Evolutionary conservation across 2,329 filamentous ascomycete species (phyloP).

Genomic region (Penicillium verrucosum): DNA sequence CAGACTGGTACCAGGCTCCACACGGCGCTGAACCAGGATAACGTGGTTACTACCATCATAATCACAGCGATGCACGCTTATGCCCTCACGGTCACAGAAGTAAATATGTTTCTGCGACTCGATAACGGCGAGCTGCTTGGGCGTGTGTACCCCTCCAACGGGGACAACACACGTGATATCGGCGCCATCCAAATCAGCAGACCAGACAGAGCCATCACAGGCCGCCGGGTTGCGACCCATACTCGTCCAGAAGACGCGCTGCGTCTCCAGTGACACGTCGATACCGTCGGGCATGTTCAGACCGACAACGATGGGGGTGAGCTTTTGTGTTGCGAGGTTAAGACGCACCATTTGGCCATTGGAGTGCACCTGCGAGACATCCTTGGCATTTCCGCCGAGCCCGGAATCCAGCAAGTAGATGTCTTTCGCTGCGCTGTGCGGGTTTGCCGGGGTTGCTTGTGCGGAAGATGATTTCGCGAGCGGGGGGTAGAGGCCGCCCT

Average conservation of each 20-base stretch:
- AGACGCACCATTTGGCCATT: constrained; percentile 19
- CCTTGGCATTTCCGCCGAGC: constrained; percentile 18
- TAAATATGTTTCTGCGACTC: constrained; percentile 33
- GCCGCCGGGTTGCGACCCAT: constrained; percentile 45
- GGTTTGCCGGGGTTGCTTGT: constrained; percentile 7
- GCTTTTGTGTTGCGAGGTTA: constrained; percentile 15
- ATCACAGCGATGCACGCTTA: constrained; percentile 36
- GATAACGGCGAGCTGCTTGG: constrained; percentile 43
- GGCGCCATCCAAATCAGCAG: constrained; percentile 50
- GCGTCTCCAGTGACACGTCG: constrained; percentile 31
- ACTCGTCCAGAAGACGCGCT: constrained; percentile 50
- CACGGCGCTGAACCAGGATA: constrained; percentile 38
- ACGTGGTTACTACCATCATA: constrained; percentile 36
- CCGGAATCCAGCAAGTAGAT: constrained; percentile 27
- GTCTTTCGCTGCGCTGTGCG: constrained; percentile 7
- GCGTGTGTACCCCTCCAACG: constrained; percentile 48
- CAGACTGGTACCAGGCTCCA: constrained; percentile 10
- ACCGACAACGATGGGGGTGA: constrained; percentile 10
- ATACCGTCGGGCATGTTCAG: constrained; percentile 47
- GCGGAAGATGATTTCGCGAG: background rate
- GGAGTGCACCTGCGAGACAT: constrained; percentile 14
- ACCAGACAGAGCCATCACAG: constrained; percentile 46
- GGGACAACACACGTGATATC: constrained; percentile 46
- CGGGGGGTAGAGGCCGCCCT: constrained; percentile 44
- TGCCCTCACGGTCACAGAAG: constrained; percentile 46